Evolutionary conservation across 148 eudicot species (phyloP).

Genomic region (Polygonum maritimum): DNA sequence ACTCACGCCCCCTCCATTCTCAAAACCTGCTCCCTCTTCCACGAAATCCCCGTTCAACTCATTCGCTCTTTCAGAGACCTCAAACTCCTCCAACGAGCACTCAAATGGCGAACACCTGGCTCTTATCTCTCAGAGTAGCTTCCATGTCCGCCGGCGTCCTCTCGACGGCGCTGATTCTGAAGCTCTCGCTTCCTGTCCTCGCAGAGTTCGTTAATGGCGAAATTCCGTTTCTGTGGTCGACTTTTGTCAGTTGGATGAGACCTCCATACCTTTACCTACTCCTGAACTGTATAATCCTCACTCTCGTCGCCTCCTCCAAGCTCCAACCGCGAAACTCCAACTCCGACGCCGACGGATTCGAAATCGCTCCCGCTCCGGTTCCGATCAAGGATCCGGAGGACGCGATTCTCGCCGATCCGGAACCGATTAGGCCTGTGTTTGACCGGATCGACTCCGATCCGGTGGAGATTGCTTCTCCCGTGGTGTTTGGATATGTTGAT

Average conservation of each 20-base stretch:
- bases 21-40: not conserved
- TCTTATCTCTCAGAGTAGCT: slow-evolving; percentile 27
- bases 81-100: not conserved
- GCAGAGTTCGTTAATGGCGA: slow-evolving; percentile 29
- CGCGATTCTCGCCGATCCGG: slow-evolving; percentile 10
- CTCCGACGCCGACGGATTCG: slow-evolving; percentile 1
- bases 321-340: slow-evolving; percentile 18
- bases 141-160: slow-evolving; percentile 5
- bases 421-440: not conserved
- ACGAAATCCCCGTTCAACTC: not conserved
- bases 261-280: slow-evolving; percentile 77
- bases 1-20: not conserved
- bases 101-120: slow-evolving; percentile 11
- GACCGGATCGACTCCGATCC: not conserved
- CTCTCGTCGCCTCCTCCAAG: slow-evolving; percentile 56
- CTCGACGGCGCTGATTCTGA: not conserved
- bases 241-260: slow-evolving; percentile 25
- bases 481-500: not conserved
- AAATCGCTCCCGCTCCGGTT: slow-evolving; percentile 5
- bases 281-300: slow-evolving; percentile 66
- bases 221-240: slow-evolving; percentile 32
- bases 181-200: slow-evolving; percentile 29
- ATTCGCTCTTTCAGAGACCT: not conserved
- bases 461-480: not conserved
- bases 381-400: slow-evolving; percentile 26